A percentile compares a stretch with the other conserved stretches of the same genome.
These are phyloP conservation scores for Skeletonema menzelii DNA, from an alignment of 108 stramenopile species.

Conservation along the genomic window DNA sequence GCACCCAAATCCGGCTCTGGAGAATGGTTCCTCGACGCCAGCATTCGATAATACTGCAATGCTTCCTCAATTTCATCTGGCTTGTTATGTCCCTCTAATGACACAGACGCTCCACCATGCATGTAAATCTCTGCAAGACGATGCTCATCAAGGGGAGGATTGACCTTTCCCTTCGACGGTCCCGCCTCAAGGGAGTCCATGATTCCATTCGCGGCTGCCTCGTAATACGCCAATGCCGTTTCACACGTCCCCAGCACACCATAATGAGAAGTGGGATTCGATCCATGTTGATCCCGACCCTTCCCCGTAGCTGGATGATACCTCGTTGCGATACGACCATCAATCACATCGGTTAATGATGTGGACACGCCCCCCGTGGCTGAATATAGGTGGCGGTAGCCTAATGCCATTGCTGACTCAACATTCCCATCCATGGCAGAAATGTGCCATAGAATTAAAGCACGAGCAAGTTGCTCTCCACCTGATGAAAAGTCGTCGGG, in stretches of 20 bases:
- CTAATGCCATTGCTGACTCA: constrained; percentile 71
- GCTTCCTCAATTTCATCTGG: constrained; percentile 84
- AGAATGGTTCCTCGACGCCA: constrained; percentile 49
- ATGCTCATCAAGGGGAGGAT: constrained; percentile 78
- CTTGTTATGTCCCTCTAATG: constrained; percentile 69
- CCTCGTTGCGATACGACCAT: constrained; percentile 3
- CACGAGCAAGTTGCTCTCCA: constrained; percentile 52
- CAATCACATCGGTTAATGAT: background rate
- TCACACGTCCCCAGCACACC: constrained; percentile 57
- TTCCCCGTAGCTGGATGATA: constrained; percentile 18
- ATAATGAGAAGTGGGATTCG: constrained; percentile 28
- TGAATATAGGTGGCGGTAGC: constrained; percentile 42
- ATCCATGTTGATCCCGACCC: constrained; percentile 17
- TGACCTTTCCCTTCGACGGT: constrained; percentile 64
- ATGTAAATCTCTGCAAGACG: constrained; percentile 70
- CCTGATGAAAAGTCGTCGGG: constrained; percentile 53
- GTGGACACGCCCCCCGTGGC: constrained; percentile 32
- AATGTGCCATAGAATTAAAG: constrained; percentile 71
- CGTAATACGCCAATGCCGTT: constrained; percentile 76
- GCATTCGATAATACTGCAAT: constrained; percentile 80
- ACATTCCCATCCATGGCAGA: constrained; percentile 67
- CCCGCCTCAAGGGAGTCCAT: constrained; percentile 74
- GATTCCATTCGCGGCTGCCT: constrained; percentile 76
- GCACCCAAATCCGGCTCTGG: constrained; percentile 61
- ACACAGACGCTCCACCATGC: constrained; percentile 77